Base-by-base conservation (phyloP, 164 flowering plant genomes). In the Protea cynaroides region DNA sequence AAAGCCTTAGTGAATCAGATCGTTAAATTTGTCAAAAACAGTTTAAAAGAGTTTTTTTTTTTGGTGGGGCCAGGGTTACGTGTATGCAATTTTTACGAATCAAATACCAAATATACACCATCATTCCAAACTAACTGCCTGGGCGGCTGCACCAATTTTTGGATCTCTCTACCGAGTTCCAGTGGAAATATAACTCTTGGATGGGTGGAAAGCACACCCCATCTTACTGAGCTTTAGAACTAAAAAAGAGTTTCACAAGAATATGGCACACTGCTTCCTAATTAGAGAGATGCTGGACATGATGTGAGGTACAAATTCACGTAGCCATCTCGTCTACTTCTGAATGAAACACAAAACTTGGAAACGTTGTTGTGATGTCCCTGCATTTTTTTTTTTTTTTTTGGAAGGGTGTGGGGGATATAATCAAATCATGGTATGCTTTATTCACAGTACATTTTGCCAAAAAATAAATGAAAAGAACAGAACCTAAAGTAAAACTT, bases 301-400 rank as follows among this genome's bases (percentile, higher is more conserved):
- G 3, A 12, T 22, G 13, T 15, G 8, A 25, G 15, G 53, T 11
- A 25, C 1, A 17, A 8, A 57, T 53, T 80, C 55, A 87, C 8
- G 93, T 82, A 3, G 97, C 90, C 22, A 82, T 72, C 59, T 93
- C 97, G 52, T 93, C 98, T 3, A 93, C 97, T 75, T 90, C 93
- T 6, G 97, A 90, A 65, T 88, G 70, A 59, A 92, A 90, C 55
- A 90, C 90, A 72, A 92, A 92, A 74, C 96, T 92, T 12, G 96
- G 98, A 69, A 93, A 93, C 7, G 98, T 84, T 0, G 93, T 90
- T 1, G 98, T 93, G 68, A 93, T 90, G 64, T 90, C 98, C 91
- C 97, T 93, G 92, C 84, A 80, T 43, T 46, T 2, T 19, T 25
- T 25, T 37, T 37, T 4, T 37, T 37, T 37, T 4, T 37, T 12